Conservation (phyloP, 768 basidiomycete genomes). For the Brasilioporus rufonigricans region DNA sequence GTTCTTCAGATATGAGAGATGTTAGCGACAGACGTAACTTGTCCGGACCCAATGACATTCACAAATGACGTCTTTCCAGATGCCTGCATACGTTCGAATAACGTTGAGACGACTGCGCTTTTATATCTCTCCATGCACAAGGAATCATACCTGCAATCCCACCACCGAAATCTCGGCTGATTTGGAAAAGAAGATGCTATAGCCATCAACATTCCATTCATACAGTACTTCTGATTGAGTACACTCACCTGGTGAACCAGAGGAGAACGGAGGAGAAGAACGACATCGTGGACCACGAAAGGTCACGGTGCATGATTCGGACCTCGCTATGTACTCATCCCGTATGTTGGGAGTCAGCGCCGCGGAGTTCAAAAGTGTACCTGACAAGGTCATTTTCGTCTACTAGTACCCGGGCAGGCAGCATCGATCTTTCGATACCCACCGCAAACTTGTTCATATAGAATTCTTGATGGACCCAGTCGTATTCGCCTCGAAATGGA, state of each 20-base stretch:
- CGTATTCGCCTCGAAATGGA: too few species aligned
- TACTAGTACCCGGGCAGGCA: too few species aligned
- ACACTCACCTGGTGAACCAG: slow-evolving; percentile 52
- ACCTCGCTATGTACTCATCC: too few species aligned
- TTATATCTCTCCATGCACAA: background rate
- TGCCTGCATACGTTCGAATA: slow-evolving; percentile 46
- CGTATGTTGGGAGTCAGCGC: background rate
- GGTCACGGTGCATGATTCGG: too few species aligned
- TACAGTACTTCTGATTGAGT: background rate
- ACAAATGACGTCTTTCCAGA: slow-evolving; percentile 96
- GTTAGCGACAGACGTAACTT: slow-evolving; percentile 37
- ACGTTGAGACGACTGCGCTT: background rate
- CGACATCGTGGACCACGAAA: slow-evolving; percentile 33
- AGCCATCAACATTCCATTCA: background rate
- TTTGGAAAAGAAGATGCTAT: slow-evolving; percentile 82
- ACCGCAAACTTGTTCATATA: too few species aligned
- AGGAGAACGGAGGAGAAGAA: slow-evolving; percentile 53
- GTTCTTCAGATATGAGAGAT: background rate
- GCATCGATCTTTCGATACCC: too few species aligned
- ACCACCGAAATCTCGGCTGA: slow-evolving; percentile 89
- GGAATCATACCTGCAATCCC: slow-evolving; percentile 66
- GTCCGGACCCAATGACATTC: slow-evolving; percentile 86
- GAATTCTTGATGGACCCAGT: too few species aligned
- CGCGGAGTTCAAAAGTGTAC: slow-evolving; percentile 18
- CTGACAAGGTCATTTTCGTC: too few species aligned